Conservation (phyloP, 176 grass and related monocot genomes). For the Cenchrus americanus region DNA sequence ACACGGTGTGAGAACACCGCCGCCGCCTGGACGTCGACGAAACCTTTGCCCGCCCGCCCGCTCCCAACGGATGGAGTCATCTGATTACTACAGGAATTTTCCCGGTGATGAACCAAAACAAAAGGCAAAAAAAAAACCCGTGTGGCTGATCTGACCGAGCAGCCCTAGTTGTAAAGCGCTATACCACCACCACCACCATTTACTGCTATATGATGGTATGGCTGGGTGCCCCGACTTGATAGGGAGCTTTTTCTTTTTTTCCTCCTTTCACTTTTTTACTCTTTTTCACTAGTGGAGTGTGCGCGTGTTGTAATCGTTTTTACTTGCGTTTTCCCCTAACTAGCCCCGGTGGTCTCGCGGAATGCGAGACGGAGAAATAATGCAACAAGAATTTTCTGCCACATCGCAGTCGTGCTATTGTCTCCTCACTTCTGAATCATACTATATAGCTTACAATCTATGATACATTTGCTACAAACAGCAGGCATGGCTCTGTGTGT, state of each 20-base stretch:
- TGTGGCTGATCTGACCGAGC: constrained; percentile 48
- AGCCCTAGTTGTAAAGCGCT: constrained; percentile 59
- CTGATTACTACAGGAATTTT: constrained; percentile 41
- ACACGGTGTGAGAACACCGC: constrained; percentile 54
- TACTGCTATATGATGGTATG: constrained; percentile 44
- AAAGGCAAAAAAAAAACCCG: constrained; percentile 33
- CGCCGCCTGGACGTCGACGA: constrained; percentile 10
- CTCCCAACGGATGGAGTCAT: constrained; percentile 19
- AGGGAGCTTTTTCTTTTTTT: constrained; percentile 31
- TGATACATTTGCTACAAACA: background rate
- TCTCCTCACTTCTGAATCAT: background rate
- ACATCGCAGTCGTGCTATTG: background rate
- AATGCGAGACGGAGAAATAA: constrained; percentile 60
- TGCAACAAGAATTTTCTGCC: constrained; percentile 42
- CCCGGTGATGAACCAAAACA: constrained; percentile 36
- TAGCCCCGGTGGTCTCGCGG: constrained; percentile 56
- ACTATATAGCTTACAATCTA: too few relatives aligned
- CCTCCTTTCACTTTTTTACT: background rate
- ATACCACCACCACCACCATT: constrained; percentile 35
- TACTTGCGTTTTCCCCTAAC: constrained; percentile 45
- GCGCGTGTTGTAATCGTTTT: constrained; percentile 52
- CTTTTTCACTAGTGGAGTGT: constrained; percentile 41
- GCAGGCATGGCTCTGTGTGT: background rate
- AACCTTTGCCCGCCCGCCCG: background rate
- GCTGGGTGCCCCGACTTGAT: constrained; percentile 42